Evolutionary conservation across 148 eudicot genomes (phyloP), one percentile per base, ranked within the genome.

Genomic region (Hydrangea macrophylla): DNA sequence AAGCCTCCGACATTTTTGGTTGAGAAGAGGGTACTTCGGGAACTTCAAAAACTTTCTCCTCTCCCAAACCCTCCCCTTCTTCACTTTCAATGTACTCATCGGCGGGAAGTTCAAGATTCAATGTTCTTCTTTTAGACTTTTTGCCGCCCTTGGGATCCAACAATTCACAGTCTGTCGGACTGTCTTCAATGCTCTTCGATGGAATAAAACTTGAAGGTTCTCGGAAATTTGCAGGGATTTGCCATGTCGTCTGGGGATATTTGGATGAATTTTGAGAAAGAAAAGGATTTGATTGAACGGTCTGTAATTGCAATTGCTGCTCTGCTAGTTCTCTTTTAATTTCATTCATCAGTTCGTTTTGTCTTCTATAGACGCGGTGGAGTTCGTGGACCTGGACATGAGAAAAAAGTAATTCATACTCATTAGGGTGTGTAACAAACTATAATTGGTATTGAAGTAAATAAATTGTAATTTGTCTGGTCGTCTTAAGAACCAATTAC

Each of bases 71-170:
- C 50, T 63, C 79, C 67, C 55, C 72, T 31, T 76, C 82, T 67
- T 82, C 89, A 58, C 61, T 67, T 40, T 78, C 78, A 18, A 80
- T 61, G 42, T 82, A 82, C 26, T 70, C 78, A 74, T 82, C 84
- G 63, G 80, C 86, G 24, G 84, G 84, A 78, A 85, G 89, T 55
- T 82, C 84, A 57, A 85, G 89, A 61, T 85, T 82, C 40, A 85
- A 76, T 28, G 65, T 39, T 73, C 77, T 82, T 70, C 72, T 71
- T 20, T 74, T 77, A 20, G 82, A 48, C 27, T 64, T 83, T 74
- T 66, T 74, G 60, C 27, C 65, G 60, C 27, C 65, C 65, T 76
- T 74, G 26, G 72, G 64, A 28, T 58, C 66, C 24, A 28, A 67
- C 74, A 37, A 10, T 15, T 48, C 54, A 20, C 26, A 27, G 32